Base-by-base conservation (phyloP, 192 early-diverging fungal species). In the Linnemannia hyalina region DNA sequence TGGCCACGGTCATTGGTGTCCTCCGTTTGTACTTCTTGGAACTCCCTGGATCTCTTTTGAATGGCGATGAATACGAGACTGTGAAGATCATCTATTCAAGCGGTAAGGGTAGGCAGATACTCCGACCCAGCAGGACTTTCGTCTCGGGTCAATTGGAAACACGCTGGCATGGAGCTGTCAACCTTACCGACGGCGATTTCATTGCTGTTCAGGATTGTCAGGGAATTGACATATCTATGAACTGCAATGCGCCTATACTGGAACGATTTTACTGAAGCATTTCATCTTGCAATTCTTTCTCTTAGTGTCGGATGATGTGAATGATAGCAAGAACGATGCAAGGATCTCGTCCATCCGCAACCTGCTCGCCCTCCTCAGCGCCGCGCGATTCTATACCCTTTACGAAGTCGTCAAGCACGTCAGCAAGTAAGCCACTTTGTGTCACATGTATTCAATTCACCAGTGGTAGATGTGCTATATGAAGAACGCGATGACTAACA, bases 1-100 rank as follows among this genome's bases (percentile, higher is more conserved):
- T 91, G 35, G 83, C 89, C 0, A 84, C 94, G 6, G 83, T 95
- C 6, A 92, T 92, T 26, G 94, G 92, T 23, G 83, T 92, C 26
- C 72, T 96, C 36, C 88, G 93, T 6, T 85, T 95, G 20, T 96
- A 94, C 72, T 85, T 96, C n/a, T 83, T 94, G 82, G 95, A 96
- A 80, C 85, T 96, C 9, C 94, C 94, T 16, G 91, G 91, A 70
- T 94, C 92, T 20, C 73, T 96, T 38, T 83, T 94, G 20, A 94
- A 95, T 9, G 91, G 90, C 81, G 94, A 95, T 73, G 89, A 95
- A 40, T 95, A 96, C 73, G 94, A 94, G 23, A 89, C 93, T 10
- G 89, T 93, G 47, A 91, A 93, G 55, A 88, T 93, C 15, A 86
- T 95, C 72, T 96, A 95, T 77, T 86, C 84, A n/a, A 89, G 81